phyloP scores from a whole-genome alignment of 352 stramenopile species.

The Phytophthora ohioensis region DNA sequence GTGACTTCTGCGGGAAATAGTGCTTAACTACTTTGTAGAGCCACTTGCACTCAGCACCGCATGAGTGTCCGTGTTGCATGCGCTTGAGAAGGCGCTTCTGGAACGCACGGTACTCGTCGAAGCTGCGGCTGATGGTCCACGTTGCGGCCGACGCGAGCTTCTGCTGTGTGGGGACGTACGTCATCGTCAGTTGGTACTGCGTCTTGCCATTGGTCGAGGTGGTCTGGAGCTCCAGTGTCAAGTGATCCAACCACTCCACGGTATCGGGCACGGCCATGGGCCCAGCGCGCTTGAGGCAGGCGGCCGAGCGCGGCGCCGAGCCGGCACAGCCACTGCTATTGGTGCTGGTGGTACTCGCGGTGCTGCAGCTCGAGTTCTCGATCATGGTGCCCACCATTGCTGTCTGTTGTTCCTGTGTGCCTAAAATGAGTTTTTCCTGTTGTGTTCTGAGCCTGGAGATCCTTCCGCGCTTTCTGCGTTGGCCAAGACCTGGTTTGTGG shows the following conservation, averaged over 20 bases:
- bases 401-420: neutral
- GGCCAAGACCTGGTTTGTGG: neutral
- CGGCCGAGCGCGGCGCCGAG: constrained; percentile 33
- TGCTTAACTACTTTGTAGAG: constrained; percentile 70
- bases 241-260: constrained; percentile 48
- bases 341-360: constrained; percentile 17
- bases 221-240: constrained; percentile 39
- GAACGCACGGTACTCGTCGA: constrained; percentile 59
- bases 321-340: constrained; percentile 7
- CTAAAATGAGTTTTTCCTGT: constrained; percentile 4
- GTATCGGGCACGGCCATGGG: constrained; percentile 36
- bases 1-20: constrained; percentile 64
- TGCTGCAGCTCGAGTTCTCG: constrained; percentile 32
- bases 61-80: constrained; percentile 65
- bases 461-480: constrained; percentile 20
- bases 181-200: constrained; percentile 49
- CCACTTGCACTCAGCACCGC: constrained; percentile 69
- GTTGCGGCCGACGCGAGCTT: constrained; percentile 36
- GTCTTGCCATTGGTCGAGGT: constrained; percentile 28
- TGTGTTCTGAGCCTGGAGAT: constrained; percentile 1
- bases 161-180: constrained; percentile 29
- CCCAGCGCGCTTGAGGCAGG: constrained; percentile 37
- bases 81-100: constrained; percentile 55
- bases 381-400: constrained; percentile 34
- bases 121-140: constrained; percentile 48